These are phyloP conservation scores for Ogataea philodendri DNA, from an alignment of 805 yeast species.

Conservation along the genomic window DNA sequence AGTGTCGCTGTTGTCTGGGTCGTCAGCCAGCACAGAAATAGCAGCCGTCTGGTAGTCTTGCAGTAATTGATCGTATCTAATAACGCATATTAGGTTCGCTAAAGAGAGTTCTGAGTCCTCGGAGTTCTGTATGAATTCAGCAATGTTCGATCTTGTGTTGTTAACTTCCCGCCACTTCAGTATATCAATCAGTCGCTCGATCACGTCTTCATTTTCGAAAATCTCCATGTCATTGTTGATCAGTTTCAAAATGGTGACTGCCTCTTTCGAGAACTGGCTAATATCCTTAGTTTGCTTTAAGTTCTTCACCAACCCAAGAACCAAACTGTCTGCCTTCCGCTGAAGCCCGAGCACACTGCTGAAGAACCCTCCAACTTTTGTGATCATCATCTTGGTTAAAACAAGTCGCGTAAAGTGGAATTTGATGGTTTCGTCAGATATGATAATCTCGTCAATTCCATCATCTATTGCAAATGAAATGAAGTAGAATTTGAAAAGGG, in stretches of 20 bases:
- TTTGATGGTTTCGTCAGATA: slow-evolving; percentile 21
- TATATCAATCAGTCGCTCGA: slow-evolving; percentile 24
- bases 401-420: slow-evolving; percentile 27
- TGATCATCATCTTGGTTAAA: slow-evolving; percentile 19
- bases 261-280: slow-evolving; percentile 14
- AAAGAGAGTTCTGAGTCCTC: slow-evolving; percentile 24
- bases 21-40: slow-evolving; percentile 13
- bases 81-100: slow-evolving; percentile 26
- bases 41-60: slow-evolving; percentile 22
- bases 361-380: slow-evolving; percentile 17
- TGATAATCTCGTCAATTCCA: slow-evolving; percentile 7
- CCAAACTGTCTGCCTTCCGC: slow-evolving; percentile 16
- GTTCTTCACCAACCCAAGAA: slow-evolving; percentile 20
- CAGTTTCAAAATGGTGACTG: slow-evolving; percentile 19
- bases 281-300: slow-evolving; percentile 13
- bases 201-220: slow-evolving; percentile 22
- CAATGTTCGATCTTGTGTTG: slow-evolving; percentile 21
- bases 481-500: slow-evolving; percentile 16
- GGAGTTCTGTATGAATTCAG: slow-evolving; percentile 28
- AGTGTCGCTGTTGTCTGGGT: slow-evolving; percentile 4
- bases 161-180: slow-evolving; percentile 16
- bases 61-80: slow-evolving; percentile 25
- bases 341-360: slow-evolving; percentile 15
- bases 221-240: slow-evolving; percentile 25
- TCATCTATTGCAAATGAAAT: slow-evolving; percentile 18